Conservation (phyloP, 176 grass and related monocot genomes). For the Microstegium vimineum region DNA sequence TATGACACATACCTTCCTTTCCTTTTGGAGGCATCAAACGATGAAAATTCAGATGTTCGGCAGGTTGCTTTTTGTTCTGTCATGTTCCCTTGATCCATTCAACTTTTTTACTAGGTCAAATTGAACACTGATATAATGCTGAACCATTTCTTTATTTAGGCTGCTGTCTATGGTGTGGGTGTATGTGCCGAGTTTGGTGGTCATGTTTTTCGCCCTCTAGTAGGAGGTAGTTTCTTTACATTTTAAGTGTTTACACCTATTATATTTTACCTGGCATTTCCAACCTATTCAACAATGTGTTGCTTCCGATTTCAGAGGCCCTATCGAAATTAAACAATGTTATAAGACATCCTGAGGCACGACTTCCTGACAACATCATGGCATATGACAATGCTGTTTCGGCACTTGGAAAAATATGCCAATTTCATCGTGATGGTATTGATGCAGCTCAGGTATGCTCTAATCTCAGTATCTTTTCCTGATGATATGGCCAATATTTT, state of each 20-base stretch:
- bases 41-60: slow-evolving; percentile 86
- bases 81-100: background rate
- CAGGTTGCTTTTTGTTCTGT: slow-evolving; percentile 56
- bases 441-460: slow-evolving; percentile 71
- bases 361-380: slow-evolving; percentile 76
- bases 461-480: background rate
- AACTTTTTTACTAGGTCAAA: background rate
- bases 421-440: slow-evolving; percentile 74
- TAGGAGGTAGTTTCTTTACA: slow-evolving; percentile 66
- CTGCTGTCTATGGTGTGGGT: slow-evolving; percentile 97
- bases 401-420: slow-evolving; percentile 93
- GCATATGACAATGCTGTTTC: slow-evolving; percentile 98
- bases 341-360: slow-evolving; percentile 78
- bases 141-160: slow-evolving; percentile 32
- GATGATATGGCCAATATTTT: background rate
- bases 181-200: slow-evolving; percentile 96
- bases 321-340: slow-evolving; percentile 88
- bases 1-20: slow-evolving; percentile 99
- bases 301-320: slow-evolving; percentile 60
- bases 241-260: background rate
- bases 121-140: background rate
- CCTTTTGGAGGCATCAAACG: slow-evolving; percentile 88
- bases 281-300: background rate
- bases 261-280: background rate
- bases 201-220: slow-evolving; percentile 74